phyloP scores from a whole-genome alignment of 345 rosid species.

The Heritiera fomes region DNA sequence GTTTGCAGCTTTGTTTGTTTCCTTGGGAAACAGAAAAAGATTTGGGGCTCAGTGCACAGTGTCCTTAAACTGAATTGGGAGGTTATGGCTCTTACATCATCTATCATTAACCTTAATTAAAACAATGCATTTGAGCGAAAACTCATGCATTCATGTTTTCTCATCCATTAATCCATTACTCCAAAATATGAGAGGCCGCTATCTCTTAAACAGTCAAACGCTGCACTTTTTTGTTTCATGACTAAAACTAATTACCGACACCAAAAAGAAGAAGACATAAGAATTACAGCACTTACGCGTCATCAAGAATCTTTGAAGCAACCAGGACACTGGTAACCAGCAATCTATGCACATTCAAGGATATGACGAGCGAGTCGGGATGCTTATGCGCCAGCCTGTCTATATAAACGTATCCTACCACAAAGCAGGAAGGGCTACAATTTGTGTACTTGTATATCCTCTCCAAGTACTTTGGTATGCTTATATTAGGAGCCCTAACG shows the following conservation, averaged over 20 bases:
- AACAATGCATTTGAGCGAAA: not conserved
- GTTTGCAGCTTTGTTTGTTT: not conserved
- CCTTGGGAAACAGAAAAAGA: not conserved
- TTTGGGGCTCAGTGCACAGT: not conserved
- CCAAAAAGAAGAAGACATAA: not conserved
- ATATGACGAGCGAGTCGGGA: conserved; percentile 69
- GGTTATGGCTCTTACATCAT: not conserved
- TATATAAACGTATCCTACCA: conserved; percentile 76
- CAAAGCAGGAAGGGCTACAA: conserved; percentile 89
- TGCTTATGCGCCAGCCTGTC: conserved; percentile 74
- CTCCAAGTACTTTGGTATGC: conserved; percentile 76
- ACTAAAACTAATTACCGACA: not conserved
- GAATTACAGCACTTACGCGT: conserved; percentile 60
- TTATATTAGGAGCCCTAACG: conserved; percentile 70
- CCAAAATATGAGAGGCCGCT: not conserved
- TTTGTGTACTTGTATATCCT: conserved; percentile 82
- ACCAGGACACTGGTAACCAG: conserved; percentile 85
- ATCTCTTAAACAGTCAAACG: not conserved
- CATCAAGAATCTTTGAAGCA: conserved; percentile 90
- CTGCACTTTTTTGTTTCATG: not conserved
- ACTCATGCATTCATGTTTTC: not conserved
- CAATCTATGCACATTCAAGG: conserved; percentile 77
- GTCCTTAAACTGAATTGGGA: not conserved
- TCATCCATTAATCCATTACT: not conserved
- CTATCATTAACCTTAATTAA: not conserved